Evolutionary conservation across 2,329 filamentous ascomycete genomes (phyloP), one percentile per base, ranked within the genome.

Genomic region (Aspergillus sp.): DNA sequence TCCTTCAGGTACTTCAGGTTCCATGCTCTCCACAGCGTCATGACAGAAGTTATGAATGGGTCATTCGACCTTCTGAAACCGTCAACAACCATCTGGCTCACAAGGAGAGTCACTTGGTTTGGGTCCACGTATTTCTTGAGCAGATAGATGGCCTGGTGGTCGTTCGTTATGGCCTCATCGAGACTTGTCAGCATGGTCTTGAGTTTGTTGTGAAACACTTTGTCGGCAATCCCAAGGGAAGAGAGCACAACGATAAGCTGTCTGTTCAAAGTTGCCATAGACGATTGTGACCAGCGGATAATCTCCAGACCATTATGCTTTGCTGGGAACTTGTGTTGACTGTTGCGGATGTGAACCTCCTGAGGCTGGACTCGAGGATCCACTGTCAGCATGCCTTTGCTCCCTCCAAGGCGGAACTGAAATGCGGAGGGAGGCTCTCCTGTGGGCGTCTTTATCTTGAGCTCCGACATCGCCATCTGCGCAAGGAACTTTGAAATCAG

Each of bases 351-450:
- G 32, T 84, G 78, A 0, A 96, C 73, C 35, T 88, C 75, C 17
- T 70, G 73, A 0, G 71, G 71, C 39, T 71, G 72, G 7, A 79
- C 74, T 4, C 80, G 71, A 0, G 82, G 75, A 60, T 84, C 89
- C 3, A 86, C 69, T 0, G 78, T 76, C 12, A 98, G 67, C 10
- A 98, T 78, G 0, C 91, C 91, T 61, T 98, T 98, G 61, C 80
- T 88, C 1, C 91, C 91, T 6, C 85, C 88, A 48, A 95, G 76
- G 5, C 91, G 82, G 49, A 96, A 94, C 48, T 98, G 91, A 44
- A 84, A 89, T 0, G 84, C 82, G 0, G 86, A 93, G 0, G 91
- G 88, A 4, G 75, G 64, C 4, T 71, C 60, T 2, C 68, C 60
- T 5, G 60, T 60, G 2, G 71, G 58, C 8, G 69, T 68, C 13